A percentile compares a stretch with the other conserved stretches of the same genome.
These are phyloP conservation scores for Smallanthus sonchifolius DNA, from an alignment of 129 eudicot species.

Conservation along the genomic window DNA sequence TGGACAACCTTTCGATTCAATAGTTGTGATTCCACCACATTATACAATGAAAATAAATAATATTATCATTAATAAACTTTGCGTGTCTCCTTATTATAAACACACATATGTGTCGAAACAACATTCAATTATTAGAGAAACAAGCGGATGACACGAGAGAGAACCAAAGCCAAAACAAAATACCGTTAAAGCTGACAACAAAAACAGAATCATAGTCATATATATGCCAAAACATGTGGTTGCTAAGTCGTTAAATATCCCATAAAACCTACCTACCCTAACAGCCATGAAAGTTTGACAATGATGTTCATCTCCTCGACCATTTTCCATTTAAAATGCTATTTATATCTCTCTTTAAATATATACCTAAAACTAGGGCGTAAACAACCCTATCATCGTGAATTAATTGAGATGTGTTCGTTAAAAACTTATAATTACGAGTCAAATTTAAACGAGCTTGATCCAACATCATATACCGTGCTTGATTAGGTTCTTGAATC, in stretches of 20 bases:
- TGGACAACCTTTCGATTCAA: too few species aligned
- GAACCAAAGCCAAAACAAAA: constrained; percentile 9
- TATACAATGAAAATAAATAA: too few species aligned
- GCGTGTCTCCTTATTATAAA: neutral
- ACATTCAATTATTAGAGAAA: neutral
- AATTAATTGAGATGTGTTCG: too few species aligned
- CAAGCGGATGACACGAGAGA: constrained; percentile 12
- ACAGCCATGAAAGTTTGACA: constrained; percentile 17
- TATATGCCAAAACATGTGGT: constrained; percentile 23
- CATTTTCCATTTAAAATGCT: neutral
- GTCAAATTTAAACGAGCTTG: too few species aligned
- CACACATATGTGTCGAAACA: neutral
- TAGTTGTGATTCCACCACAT: too few species aligned
- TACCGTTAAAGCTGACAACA: constrained; percentile 13
- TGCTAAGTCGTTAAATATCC: constrained; percentile 6
- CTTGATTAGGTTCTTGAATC: too few species aligned
- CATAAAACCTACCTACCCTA: constrained; percentile 17
- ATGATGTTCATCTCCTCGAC: constrained; percentile 9
- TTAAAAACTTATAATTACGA: too few species aligned
- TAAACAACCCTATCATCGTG: too few species aligned
- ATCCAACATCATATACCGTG: too few species aligned
- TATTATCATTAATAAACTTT: too few species aligned
- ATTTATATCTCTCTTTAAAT: neutral
- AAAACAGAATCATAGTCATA: constrained; percentile 11
- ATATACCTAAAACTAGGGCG: too few species aligned